These are phyloP conservation scores for Raphanus hybrid DNA, from an alignment of 441 rosid genomes.

Conservation along the genomic window DNA sequence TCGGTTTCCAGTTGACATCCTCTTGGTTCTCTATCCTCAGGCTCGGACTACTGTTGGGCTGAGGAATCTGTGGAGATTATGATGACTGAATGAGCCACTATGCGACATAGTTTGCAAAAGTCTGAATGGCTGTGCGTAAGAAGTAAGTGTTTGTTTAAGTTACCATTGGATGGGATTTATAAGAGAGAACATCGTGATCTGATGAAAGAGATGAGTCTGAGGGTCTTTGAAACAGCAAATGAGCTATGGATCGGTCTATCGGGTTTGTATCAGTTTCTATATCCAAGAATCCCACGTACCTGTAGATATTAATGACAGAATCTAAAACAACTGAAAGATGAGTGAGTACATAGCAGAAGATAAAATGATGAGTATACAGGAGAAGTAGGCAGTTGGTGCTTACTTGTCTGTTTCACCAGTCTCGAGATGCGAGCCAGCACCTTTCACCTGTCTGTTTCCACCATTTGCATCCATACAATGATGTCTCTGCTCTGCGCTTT, in stretches of 20 bases:
- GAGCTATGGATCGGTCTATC: slow-evolving; percentile 91
- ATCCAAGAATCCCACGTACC: slow-evolving; percentile 72
- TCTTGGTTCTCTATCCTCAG: slow-evolving; percentile 49
- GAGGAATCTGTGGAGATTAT: slow-evolving; percentile 51
- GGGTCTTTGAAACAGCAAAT: slow-evolving; percentile 85
- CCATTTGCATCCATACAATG: slow-evolving; percentile 49
- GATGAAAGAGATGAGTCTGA: slow-evolving; percentile 57
- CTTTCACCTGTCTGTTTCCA: slow-evolving; percentile 50
- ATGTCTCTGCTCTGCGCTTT: slow-evolving; percentile 89
- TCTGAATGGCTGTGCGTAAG: background rate
- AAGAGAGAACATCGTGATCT: slow-evolving; percentile 45
- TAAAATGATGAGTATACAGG: background rate
- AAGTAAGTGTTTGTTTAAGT: slow-evolving; percentile 25
- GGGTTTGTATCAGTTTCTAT: slow-evolving; percentile 91
- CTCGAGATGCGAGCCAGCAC: slow-evolving; percentile 42
- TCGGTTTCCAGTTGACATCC: slow-evolving; percentile 31
- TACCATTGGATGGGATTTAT: slow-evolving; percentile 59
- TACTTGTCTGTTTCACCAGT: slow-evolving; percentile 71
- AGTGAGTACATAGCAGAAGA: background rate
- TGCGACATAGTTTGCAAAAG: slow-evolving; percentile 19
- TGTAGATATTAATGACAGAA: slow-evolving; percentile 36
- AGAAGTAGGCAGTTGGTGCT: slow-evolving; percentile 19
- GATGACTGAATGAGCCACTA: slow-evolving; percentile 14
- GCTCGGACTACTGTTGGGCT: slow-evolving; percentile 51
- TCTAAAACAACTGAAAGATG: background rate